Conservation (phyloP, 2,329 filamentous ascomycete genomes). For the Coniochaeta sp. region DNA sequence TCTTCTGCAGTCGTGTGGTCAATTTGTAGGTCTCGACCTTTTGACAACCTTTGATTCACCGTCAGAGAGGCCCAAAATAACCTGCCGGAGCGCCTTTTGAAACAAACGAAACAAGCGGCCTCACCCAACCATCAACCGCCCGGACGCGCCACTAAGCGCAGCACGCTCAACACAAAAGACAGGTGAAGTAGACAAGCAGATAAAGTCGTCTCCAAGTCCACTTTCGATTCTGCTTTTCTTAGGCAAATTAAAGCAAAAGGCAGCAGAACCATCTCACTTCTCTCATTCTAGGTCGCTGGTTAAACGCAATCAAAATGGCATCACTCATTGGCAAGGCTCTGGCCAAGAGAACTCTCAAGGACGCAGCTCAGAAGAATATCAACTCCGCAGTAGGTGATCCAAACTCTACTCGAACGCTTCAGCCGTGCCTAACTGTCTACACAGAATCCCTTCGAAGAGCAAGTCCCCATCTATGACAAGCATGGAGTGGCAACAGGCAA, state of each 20-base stretch:
- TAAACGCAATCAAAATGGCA: not conserved
- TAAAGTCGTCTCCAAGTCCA: not conserved
- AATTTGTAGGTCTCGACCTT: not conserved
- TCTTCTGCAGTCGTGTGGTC: not conserved
- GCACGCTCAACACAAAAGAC: not conserved
- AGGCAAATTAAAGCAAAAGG: not conserved
- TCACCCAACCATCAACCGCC: slow-evolving; percentile 1
- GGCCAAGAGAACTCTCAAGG: slow-evolving; percentile 12
- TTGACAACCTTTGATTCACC: not conserved
- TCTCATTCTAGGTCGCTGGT: not conserved
- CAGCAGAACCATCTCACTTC: not conserved
- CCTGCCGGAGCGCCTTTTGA: slow-evolving; percentile 1
- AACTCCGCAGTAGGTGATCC: slow-evolving; percentile 12
- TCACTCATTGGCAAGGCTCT: slow-evolving; percentile 5
- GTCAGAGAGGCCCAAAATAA: not conserved
- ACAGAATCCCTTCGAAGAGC: slow-evolving; percentile 87
- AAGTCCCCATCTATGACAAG: slow-evolving; percentile 66
- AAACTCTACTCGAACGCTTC: not conserved
- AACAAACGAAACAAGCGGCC: slow-evolving; percentile 1
- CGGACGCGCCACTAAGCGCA: not conserved
- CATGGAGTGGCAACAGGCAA: slow-evolving; percentile 61
- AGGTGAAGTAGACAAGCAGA: not conserved
- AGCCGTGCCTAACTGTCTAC: not conserved
- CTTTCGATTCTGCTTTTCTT: not conserved
- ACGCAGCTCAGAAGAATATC: slow-evolving; percentile 11